Evolutionary conservation across 2,329 filamentous ascomycete genomes (phyloP), one percentile per base, ranked within the genome.

Genomic region (Septoria petroselini): DNA sequence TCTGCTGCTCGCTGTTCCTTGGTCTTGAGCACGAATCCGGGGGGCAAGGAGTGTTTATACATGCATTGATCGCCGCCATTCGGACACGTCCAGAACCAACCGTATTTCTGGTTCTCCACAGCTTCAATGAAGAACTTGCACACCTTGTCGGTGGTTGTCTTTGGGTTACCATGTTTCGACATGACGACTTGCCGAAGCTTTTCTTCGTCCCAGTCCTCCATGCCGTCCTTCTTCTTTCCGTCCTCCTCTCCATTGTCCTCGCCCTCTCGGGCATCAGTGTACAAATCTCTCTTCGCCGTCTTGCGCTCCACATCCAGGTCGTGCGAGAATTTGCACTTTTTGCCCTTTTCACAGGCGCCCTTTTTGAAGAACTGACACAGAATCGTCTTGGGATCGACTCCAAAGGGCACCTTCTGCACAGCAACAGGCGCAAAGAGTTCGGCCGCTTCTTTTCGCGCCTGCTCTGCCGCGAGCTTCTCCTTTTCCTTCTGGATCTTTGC

Each of bases 91-190:
- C 93, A 98, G 74, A 98, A 97, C 93, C 93, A 98, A 56, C 93
- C 93, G 65, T 98, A 98, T 73, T 97, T 98, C 64, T 90, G 88
- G 67, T 98, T 93, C 73, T 98, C 93, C 56, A 98, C 93, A 19
- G 93, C 93, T 61, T 91, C 85, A 68, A 97, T 93, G 70, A 98
- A 98, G 77, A 76, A 95, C 73, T 97, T 98, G 88, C 93, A 98
- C 60, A 98, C 93, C 74, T 97, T 98, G 68, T 98, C 93, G 39
- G 93, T 98, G 4, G 87, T 88, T 17, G 91, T 95, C 68, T 85
- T 84, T 53, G 95, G 93, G 71, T 98, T 98, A 44, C 93, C 93
- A 71, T 98, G 95, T 76, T 98, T 98, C 64, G 87, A 94, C 68
- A 94, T 63, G 18, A 98, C 89, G 29, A 98, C 93, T 48, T 85